These are phyloP conservation scores for Cyberlindnera misumaiensis DNA, from an alignment of 805 yeast genomes.

Conservation along the genomic window DNA sequence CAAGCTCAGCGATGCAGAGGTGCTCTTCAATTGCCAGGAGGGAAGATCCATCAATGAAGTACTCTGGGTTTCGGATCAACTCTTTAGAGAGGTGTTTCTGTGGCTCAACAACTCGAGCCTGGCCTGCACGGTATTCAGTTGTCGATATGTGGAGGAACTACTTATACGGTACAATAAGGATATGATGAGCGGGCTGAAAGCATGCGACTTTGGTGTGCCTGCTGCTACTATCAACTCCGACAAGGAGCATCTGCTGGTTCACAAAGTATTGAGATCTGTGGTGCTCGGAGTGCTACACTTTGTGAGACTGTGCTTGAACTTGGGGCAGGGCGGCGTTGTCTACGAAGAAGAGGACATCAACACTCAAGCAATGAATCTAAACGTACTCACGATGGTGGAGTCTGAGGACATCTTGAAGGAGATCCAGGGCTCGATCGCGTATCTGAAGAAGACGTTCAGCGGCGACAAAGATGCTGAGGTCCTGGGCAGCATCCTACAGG, in stretches of 20 bases:
- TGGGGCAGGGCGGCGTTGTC: constrained; percentile 51
- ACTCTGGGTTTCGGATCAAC: constrained; percentile 44
- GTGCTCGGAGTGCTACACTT: constrained; percentile 48
- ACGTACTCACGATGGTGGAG: constrained; percentile 28
- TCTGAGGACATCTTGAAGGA: constrained; percentile 18
- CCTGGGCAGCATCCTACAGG: constrained; percentile 14
- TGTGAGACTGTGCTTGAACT: constrained; percentile 38
- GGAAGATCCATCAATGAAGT: constrained; percentile 35
- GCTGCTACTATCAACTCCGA: constrained; percentile 1
- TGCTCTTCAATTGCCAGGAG: constrained; percentile 36
- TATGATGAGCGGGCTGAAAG: constrained; percentile 9
- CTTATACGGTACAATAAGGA: constrained; percentile 32
- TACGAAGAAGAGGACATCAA: constrained; percentile 74
- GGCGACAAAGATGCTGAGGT: constrained; percentile 16
- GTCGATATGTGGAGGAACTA: constrained; percentile 62
- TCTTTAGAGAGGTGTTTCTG: constrained; percentile 48
- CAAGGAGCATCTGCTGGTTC: constrained; percentile 27
- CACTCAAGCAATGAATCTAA: constrained; percentile 53
- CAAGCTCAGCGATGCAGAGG: constrained; percentile 36
- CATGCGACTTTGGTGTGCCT: constrained; percentile 6
- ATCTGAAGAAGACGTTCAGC: constrained; percentile 21
- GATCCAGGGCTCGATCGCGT: constrained; percentile 28
- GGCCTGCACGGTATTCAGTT: constrained; percentile 71
- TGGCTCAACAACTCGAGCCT: constrained; percentile 77
- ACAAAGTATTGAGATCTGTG: constrained; percentile 44